Base-by-base conservation (phyloP, 495 filamentous ascomycete genomes). In the Echria macrotheca region DNA sequence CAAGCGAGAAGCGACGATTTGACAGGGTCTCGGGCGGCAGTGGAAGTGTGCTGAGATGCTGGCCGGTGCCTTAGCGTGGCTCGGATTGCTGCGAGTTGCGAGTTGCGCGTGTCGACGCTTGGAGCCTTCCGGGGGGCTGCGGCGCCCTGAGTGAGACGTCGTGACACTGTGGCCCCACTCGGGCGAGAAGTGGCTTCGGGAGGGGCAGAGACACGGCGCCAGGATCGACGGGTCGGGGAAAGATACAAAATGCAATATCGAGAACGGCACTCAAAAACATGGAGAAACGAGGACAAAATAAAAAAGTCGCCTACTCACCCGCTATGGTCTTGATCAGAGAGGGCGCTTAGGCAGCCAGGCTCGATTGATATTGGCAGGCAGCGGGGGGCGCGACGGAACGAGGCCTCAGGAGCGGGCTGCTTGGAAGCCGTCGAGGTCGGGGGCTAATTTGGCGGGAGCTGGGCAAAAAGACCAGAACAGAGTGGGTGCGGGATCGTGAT, bases 11-110 rank as follows among this genome's bases (percentile, higher is more conserved):
- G 51, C 56, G 55, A 61, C 60, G 54, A 54, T 50, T 60, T 47
- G 62, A 58, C 64, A 65, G 60, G 60, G 57, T 55, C 44, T 39
- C 28, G 50, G 52, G 64, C 64, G 61, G 64, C 59, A 56, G 59
- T 59, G 59, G 24, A 51, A 51, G 38, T 60, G 62, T 65, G 62
- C 62, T 61, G 59, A 60, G 52, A 55, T 61, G 52, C 43, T 50
- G 54, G 40, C 45, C 42, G 52, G 43, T 61, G 60, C 61, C 59
- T 56, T 56, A 60, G 59, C 61, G 62, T 61, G 50, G 57, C 49
- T 55, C 35, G 50, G 54, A 52, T 52, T 60, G 62, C 62, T 59
- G 62, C 50, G 54, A 42, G 42, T 41, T 45, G 40, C 39, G 40
- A n/a, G 28, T 31, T 31, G 28, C 46, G 35, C 47, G 25, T 55